A percentile compares a stretch with the other conserved stretches of the same genome.
phyloP scores from a whole-genome alignment of 371 early-diverging fungal genomes.

The Mucor circinelloides region DNA sequence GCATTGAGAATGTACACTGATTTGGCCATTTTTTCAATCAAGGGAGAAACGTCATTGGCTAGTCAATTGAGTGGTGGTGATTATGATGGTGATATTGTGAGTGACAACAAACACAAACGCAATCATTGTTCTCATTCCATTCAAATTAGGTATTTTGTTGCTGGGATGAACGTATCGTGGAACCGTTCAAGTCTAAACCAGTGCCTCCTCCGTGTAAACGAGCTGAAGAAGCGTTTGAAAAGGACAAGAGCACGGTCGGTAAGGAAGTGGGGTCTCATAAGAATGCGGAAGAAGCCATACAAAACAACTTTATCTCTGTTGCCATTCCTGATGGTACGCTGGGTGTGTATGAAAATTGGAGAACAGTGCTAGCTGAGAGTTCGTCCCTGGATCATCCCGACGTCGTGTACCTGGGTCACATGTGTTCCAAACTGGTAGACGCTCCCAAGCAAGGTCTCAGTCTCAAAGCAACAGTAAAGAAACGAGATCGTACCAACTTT shows the following conservation, averaged over 20 bases:
- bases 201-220: conserved; percentile 15
- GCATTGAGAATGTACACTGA: conserved; percentile 45
- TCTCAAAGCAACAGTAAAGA: conserved; percentile 19
- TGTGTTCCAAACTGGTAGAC: conserved; percentile 52
- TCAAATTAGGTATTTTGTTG: conserved; percentile 49
- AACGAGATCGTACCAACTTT: conserved; percentile 23
- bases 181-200: conserved; percentile 30
- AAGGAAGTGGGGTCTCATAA: conserved; percentile 11
- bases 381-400: conserved; percentile 35
- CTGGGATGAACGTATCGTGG: conserved; percentile 51
- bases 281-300: conserved; percentile 24
- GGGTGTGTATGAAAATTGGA: conserved; percentile 48
- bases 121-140: background rate
- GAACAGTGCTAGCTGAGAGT: conserved; percentile 37
- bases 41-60: conserved; percentile 45
- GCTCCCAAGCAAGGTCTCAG: conserved; percentile 53
- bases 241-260: conserved; percentile 25
- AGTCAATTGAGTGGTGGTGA: conserved; percentile 53
- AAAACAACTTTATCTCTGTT: conserved; percentile 31
- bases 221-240: conserved; percentile 35
- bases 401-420: conserved; percentile 47
- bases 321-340: conserved; percentile 36
- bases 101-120: background rate
- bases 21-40: conserved; percentile 43
- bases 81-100: conserved; percentile 58